A percentile compares a stretch with the other conserved stretches of the same genome.
phyloP scores from a whole-genome alignment of 2,329 filamentous ascomycete genomes.

The Pestalotiopsis sp. region DNA sequence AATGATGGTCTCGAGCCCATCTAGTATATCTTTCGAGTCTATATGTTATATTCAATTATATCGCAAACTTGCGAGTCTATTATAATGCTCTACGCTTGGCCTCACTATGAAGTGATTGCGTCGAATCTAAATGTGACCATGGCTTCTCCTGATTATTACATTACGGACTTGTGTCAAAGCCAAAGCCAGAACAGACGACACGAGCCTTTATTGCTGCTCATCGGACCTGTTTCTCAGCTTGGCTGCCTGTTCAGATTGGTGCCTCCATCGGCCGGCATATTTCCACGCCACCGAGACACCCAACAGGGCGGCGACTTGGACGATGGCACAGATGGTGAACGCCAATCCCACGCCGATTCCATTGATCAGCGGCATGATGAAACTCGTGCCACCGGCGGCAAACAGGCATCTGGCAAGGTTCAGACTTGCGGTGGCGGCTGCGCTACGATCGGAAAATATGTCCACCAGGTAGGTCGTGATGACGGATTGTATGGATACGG shows the following conservation, averaged over 20 bases:
- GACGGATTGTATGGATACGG: slow-evolving; percentile 5
- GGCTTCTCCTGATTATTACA: not conserved
- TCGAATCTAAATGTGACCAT: not conserved
- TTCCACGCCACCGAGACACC: not conserved
- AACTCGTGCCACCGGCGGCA: slow-evolving; percentile 8
- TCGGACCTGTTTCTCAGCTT: slow-evolving; percentile 25
- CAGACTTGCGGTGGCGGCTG: not conserved
- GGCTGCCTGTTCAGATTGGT: not conserved
- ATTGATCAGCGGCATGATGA: slow-evolving; percentile 9
- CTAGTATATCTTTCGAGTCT: not conserved
- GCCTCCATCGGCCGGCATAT: not conserved
- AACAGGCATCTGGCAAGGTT: slow-evolving; percentile 12
- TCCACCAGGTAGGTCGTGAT: slow-evolving; percentile 10
- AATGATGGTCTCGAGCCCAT: not conserved
- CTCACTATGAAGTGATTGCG: not conserved
- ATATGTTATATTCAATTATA: slow-evolving; percentile 25
- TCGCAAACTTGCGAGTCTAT: slow-evolving; percentile 29
- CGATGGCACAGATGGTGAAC: slow-evolving; percentile 3
- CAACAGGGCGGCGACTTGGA: slow-evolving; percentile 1
- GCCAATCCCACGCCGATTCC: slow-evolving; percentile 6
- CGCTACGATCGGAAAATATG: not conserved
- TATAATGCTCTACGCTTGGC: not conserved
- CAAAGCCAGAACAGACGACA: not conserved
- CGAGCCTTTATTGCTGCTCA: not conserved
- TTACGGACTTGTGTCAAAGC: not conserved